Conservation (phyloP, 352 stramenopile species). For the Pythium apleroticum region DNA sequence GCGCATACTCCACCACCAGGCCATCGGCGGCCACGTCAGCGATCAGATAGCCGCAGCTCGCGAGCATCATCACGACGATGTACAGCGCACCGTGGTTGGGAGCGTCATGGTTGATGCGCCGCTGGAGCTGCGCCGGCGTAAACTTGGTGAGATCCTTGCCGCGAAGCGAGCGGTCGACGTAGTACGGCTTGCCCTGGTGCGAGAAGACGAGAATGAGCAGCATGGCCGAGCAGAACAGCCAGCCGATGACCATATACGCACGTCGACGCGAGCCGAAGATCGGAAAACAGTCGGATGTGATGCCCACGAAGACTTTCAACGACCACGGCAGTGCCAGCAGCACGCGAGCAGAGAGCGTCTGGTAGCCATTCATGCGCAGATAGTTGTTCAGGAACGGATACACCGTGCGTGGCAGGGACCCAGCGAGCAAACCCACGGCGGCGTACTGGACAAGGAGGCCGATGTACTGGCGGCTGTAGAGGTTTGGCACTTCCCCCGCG, state of each 20-base stretch:
- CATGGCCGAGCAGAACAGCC: slow-evolving; percentile 13
- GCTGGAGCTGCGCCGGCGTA: slow-evolving; percentile 15
- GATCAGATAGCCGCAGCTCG: slow-evolving; percentile 41
- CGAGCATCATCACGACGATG: slow-evolving; percentile 40
- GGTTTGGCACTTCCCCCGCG: slow-evolving; percentile 43
- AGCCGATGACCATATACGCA: slow-evolving; percentile 79
- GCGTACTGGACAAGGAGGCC: slow-evolving; percentile 72
- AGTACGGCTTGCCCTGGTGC: background rate
- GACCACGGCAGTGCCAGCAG: slow-evolving; percentile 61
- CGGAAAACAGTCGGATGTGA: slow-evolving; percentile 80
- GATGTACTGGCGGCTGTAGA: slow-evolving; percentile 54
- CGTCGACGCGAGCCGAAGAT: slow-evolving; percentile 76
- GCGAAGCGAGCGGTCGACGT: background rate
- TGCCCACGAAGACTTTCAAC: slow-evolving; percentile 67
- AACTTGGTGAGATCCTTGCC: slow-evolving; percentile 31
- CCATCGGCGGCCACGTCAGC: slow-evolving; percentile 42
- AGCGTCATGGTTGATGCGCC: slow-evolving; percentile 34
- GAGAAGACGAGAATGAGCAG: background rate
- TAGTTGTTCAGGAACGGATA: slow-evolving; percentile 83
- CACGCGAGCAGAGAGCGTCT: slow-evolving; percentile 59
- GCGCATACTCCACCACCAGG: slow-evolving; percentile 42
- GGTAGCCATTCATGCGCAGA: slow-evolving; percentile 62
- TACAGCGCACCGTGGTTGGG: slow-evolving; percentile 24
- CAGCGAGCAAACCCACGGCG: slow-evolving; percentile 60
- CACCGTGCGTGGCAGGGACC: slow-evolving; percentile 50